Percentiles rank a stretch among this genome's conserved stretches.
phyloP scores from a whole-genome alignment of 1,284 basidiomycete genomes.

The Pseudozyma pruni region DNA sequence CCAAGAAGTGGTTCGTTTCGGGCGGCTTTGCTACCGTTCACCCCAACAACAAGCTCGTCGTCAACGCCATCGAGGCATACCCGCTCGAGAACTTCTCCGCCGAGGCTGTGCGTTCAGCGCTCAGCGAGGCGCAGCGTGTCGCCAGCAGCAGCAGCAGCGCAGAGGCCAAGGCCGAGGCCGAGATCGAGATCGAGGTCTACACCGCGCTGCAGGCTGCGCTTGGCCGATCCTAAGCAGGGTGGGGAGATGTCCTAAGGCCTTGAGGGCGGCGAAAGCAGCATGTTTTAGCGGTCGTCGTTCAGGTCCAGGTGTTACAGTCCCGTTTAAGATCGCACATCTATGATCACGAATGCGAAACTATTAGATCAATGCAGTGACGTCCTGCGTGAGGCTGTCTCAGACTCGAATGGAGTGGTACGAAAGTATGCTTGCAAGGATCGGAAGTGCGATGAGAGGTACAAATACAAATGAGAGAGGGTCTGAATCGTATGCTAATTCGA shows the following conservation, averaged over 20 bases:
- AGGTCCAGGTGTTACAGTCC: not conserved
- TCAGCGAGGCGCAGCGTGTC: conserved; percentile 88
- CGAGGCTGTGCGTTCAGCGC: conserved; percentile 87
- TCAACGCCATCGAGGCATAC: conserved; percentile 97
- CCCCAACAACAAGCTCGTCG: conserved; percentile 93
- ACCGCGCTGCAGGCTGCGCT: conserved; percentile 91
- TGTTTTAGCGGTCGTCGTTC: too few relatives aligned
- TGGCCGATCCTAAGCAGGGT: conserved; percentile 44
- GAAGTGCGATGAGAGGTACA: not conserved
- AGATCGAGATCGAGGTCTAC: conserved; percentile 94
- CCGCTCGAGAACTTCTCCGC: conserved; percentile 88
- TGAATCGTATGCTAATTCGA: not conserved
- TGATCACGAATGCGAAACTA: conserved; percentile 16
- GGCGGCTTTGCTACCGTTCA: conserved; percentile 98
- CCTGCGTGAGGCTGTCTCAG: too few relatives aligned
- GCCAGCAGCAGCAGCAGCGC: conserved; percentile 85
- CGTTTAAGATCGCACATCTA: not conserved
- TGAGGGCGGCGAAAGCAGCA: too few relatives aligned
- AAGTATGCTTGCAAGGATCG: not conserved
- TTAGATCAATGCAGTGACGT: too few relatives aligned
- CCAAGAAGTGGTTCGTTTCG: conserved; percentile 75
- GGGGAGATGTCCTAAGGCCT: not conserved
- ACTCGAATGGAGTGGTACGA: not conserved
- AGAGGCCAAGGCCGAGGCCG: conserved; percentile 91
- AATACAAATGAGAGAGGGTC: conserved; percentile 5